These are phyloP conservation scores for Yamadazyma trypodendri DNA, from an alignment of 1,139 yeast species.

Conservation along the genomic window DNA sequence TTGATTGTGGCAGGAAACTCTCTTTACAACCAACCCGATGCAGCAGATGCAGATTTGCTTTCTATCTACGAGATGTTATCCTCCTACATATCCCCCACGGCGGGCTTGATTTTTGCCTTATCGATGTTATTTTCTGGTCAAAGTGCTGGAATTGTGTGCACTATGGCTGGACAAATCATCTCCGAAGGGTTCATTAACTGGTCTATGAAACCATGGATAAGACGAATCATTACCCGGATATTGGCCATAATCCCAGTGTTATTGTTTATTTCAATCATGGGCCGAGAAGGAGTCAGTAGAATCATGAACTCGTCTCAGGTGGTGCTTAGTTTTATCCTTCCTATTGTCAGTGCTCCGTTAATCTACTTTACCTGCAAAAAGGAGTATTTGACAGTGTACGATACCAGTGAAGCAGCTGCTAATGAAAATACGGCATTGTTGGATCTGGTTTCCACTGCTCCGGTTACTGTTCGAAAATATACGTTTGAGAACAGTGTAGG, in stretches of 20 bases:
- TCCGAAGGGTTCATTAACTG: slow-evolving; percentile 81
- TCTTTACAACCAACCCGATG: slow-evolving; percentile 61
- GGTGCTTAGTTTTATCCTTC: slow-evolving; percentile 64
- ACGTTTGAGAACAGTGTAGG: slow-evolving; percentile 65
- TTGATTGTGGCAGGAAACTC: slow-evolving; percentile 75
- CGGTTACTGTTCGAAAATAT: slow-evolving; percentile 16
- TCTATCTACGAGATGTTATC: slow-evolving; percentile 63
- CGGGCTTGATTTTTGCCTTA: slow-evolving; percentile 74
- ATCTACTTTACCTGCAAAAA: slow-evolving; percentile 66
- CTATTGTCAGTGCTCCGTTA: slow-evolving; percentile 75
- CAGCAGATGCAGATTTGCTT: slow-evolving; percentile 71
- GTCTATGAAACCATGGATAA: slow-evolving; percentile 71
- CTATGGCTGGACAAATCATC: slow-evolving; percentile 83
- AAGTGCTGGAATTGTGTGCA: slow-evolving; percentile 80
- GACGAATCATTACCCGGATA: slow-evolving; percentile 68
- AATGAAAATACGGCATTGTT: slow-evolving; percentile 21
- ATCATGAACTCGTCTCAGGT: slow-evolving; percentile 78
- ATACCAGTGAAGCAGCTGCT: slow-evolving; percentile 16
- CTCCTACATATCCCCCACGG: slow-evolving; percentile 61
- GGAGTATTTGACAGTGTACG: slow-evolving; percentile 55
- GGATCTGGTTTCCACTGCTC: slow-evolving; percentile 4
- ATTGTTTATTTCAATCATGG: slow-evolving; percentile 59
- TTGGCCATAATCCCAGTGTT: slow-evolving; percentile 74
- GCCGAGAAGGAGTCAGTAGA: slow-evolving; percentile 66
- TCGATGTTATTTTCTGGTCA: slow-evolving; percentile 77